Evolutionary conservation across 148 eudicot genomes (phyloP).

Genomic region (Persicaria tinctoria): DNA sequence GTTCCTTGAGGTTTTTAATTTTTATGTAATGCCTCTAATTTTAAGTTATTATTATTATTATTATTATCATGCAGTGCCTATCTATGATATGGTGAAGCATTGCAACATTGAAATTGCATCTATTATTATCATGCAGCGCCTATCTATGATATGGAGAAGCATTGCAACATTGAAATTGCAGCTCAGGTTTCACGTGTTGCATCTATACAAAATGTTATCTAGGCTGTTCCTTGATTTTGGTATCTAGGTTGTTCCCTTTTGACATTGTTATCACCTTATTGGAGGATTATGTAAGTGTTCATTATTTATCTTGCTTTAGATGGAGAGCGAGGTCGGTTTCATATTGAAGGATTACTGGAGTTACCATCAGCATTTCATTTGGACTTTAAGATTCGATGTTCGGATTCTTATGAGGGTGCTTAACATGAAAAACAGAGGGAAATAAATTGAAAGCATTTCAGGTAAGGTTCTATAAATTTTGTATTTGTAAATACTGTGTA

Average conservation of each 20-base stretch:
- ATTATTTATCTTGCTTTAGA: conserved; percentile 27
- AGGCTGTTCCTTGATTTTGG: conserved; percentile 17
- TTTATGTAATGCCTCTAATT: no score
- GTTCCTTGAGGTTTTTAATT: no score
- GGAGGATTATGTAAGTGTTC: not conserved
- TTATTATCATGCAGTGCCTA: not conserved
- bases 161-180: conserved; percentile 89
- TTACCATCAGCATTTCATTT: conserved; percentile 55
- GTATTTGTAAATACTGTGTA: no score
- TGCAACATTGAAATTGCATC: no score
- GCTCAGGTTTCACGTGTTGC: conserved; percentile 77
- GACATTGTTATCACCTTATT: not conserved
- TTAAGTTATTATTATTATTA: not conserved
- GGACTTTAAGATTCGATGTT: no score
- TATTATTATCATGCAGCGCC: conserved; percentile 50
- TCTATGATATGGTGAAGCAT: no score
- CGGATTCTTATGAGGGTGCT: no score
- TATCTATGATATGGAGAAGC: conserved; percentile 87
- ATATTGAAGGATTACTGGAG: conserved; percentile 90
- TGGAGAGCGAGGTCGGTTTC: conserved; percentile 71
- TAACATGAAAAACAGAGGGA: no score
- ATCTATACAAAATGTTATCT: conserved; percentile 29
- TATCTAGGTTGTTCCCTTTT: conserved; percentile 15
- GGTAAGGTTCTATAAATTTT: no score
- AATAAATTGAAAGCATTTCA: no score